Base-by-base conservation (phyloP, 2,329 filamentous ascomycete genomes). In the Mycosphaerella sp. region DNA sequence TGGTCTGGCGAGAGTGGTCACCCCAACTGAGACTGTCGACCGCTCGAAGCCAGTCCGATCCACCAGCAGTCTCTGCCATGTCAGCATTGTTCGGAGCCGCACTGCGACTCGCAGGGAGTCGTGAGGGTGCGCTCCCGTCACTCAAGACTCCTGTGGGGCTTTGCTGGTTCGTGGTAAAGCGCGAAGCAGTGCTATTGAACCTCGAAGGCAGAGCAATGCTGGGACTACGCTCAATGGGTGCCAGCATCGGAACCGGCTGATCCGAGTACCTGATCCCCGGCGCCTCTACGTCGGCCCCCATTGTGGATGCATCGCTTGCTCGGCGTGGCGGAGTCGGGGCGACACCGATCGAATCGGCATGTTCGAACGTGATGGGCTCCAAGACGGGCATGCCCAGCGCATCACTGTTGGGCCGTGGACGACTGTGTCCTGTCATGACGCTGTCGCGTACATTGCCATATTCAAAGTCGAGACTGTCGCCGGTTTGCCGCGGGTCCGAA, bases 121-220 rank as follows among this genome's bases (percentile, higher is more conserved):
- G 54, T 3, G 47, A 56, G 6, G 39, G 42, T 26, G 17, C 41
- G 34, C 26, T 17, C 6, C 40, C 48, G 29, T 38, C 21, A 29
- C 14, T 32, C 6, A 38, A 42, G 17, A 21, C 41, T 12, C 42
- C 48, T 26, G n/a, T 14, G 8, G 42, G 38, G 8, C 44, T 14
- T 5, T 48, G 44, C 38, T 44, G 46, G 38, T 36, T 47, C 3
- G 52, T 34, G 10, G 51, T 56, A 26, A 48, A 47, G 43, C 52
- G 54, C 26, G 54, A 51, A 47, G 56, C 61, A 47, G 38, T 59
- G 1, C 64, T 66, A 50, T 62, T 61, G 56, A 65, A 69, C 44
- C 66, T 60, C n/a, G 61, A 64, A 9, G 66, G 66, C 14, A 69
- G 47, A 34, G 67, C 64, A 12, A 69, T 59, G 23, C 55, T 58